Conservation (phyloP, 495 filamentous ascomycete genomes). For the Annulohypoxylon maeteangense region DNA sequence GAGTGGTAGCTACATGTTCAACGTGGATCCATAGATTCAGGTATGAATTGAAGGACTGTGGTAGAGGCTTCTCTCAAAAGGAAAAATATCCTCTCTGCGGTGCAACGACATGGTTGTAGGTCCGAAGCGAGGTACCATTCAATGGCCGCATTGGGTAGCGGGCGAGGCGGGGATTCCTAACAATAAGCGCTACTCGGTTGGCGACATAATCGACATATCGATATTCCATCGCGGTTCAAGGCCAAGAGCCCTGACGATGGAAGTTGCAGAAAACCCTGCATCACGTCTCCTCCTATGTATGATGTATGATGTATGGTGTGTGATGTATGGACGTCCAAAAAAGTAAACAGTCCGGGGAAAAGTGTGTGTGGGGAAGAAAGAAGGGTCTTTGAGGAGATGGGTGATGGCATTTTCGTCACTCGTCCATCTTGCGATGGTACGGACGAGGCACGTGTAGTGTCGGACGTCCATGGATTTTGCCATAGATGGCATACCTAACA, state of each 20-base stretch:
- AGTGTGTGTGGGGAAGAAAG: constrained; percentile 37
- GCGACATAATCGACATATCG: constrained; percentile 18
- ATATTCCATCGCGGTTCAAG: constrained; percentile 11
- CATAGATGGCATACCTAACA: constrained; percentile 38
- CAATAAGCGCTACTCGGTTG: constrained; percentile 26
- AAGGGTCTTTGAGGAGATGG: constrained; percentile 31
- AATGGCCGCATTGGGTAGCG: constrained; percentile 31
- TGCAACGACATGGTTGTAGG: constrained; percentile 37
- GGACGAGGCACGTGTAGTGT: constrained; percentile 35
- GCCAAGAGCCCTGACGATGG: constrained; percentile 18
- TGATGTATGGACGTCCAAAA: constrained; percentile 8
- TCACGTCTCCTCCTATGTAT: constrained; percentile 14
- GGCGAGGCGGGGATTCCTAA: constrained; percentile 29
- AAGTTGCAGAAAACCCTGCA: constrained; percentile 41
- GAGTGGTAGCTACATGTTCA: constrained; percentile 25
- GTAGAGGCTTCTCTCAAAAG: constrained; percentile 14
- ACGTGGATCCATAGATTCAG: constrained; percentile 39
- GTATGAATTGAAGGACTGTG: constrained; percentile 22
- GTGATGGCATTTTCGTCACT: constrained; percentile 29
- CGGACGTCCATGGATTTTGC: constrained; percentile 22
- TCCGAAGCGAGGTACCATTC: constrained; percentile 40
- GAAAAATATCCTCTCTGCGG: constrained; percentile 32
- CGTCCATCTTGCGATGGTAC: constrained; percentile 24
- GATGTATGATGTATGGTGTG: neutral
- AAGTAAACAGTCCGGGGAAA: constrained; percentile 33